Percentiles rank a stretch among this genome's conserved stretches.
These are phyloP conservation scores for Aspergillus neoniger DNA, from an alignment of 2,329 filamentous ascomycete species.

Conservation along the genomic window DNA sequence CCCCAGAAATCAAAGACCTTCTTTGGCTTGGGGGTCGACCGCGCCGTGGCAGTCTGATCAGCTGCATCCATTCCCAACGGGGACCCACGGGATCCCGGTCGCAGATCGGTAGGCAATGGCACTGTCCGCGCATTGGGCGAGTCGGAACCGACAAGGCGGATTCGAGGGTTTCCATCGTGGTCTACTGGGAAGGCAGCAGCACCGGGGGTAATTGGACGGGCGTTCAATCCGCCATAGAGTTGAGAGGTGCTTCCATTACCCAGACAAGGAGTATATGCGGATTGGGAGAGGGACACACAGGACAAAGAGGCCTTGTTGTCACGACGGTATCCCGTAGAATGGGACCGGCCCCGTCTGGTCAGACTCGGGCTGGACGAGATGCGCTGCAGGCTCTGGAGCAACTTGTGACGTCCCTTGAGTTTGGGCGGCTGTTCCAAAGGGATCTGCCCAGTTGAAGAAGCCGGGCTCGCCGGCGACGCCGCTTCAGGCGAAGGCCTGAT, in stretches of 20 bases:
- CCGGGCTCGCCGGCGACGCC: slow-evolving; percentile 37
- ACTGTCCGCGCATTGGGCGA: slow-evolving; percentile 52
- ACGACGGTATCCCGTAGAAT: slow-evolving; percentile 68
- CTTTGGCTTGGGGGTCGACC: slow-evolving; percentile 32
- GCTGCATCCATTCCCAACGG: slow-evolving; percentile 23
- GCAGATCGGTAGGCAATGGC: slow-evolving; percentile 65
- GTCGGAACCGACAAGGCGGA: slow-evolving; percentile 57
- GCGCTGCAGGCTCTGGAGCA: slow-evolving; percentile 74
- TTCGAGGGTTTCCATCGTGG: slow-evolving; percentile 56
- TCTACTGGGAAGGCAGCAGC: slow-evolving; percentile 49
- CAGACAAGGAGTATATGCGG: slow-evolving; percentile 56
- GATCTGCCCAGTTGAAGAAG: slow-evolving; percentile 37
- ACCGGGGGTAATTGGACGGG: slow-evolving; percentile 56
- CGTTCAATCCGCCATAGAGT: slow-evolving; percentile 58
- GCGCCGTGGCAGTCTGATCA: slow-evolving; percentile 21
- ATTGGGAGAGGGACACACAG: slow-evolving; percentile 62
- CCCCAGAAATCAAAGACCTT: slow-evolving; percentile 71
- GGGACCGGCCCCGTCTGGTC: slow-evolving; percentile 61
- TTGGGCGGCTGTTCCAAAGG: slow-evolving; percentile 53
- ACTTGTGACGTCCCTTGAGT: slow-evolving; percentile 66
- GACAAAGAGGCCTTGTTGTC: slow-evolving; percentile 65
- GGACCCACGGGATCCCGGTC: slow-evolving; percentile 49
- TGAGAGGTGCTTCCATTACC: slow-evolving; percentile 59
- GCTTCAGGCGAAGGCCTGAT: slow-evolving; percentile 34
- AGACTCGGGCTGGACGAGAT: slow-evolving; percentile 80